Evolutionary conservation across 768 basidiomycete species (phyloP).

Genomic region (Termitomyces bulborhizus): DNA sequence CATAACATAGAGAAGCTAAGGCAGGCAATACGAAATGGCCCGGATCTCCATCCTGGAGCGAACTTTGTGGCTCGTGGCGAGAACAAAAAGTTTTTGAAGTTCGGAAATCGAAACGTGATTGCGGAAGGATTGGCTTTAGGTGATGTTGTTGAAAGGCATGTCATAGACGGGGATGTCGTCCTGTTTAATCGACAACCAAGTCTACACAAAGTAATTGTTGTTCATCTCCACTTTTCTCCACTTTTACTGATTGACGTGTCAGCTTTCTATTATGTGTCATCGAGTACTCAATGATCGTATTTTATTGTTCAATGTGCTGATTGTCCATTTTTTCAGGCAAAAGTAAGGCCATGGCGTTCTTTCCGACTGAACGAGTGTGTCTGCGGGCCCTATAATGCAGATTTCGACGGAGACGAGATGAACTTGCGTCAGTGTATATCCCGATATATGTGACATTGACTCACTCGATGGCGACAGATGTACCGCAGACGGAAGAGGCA

Average conservation of each 20-base stretch:
- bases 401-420: conserved; percentile 99
- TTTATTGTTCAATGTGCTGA: not conserved
- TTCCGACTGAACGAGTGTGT: conserved; percentile 99
- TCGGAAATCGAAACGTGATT: conserved; percentile 73
- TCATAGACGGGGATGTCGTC: conserved; percentile 93
- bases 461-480: conserved; percentile 47
- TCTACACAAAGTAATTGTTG: conserved; percentile 73
- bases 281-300: conserved; percentile 43
- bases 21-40: conserved; percentile 79
- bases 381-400: conserved; percentile 97
- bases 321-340: conserved; percentile 39
- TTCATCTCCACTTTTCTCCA: not conserved
- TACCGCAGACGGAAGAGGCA: conserved; percentile 98
- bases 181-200: conserved; percentile 98
- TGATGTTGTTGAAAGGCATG: conserved; percentile 91
- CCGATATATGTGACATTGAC: not conserved
- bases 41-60: conserved; percentile 90
- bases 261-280: conserved; percentile 99
- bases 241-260: conserved; percentile 7
- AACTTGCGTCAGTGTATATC: conserved; percentile 72
- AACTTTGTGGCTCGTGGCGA: conserved; percentile 86
- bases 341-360: conserved; percentile 94
- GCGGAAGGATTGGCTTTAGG: conserved; percentile 83
- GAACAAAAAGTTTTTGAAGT: conserved; percentile 86
- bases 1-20: conserved; percentile 81